Conservation (phyloP, 257 asterid genomes). For the Gentiana dahurica region DNA sequence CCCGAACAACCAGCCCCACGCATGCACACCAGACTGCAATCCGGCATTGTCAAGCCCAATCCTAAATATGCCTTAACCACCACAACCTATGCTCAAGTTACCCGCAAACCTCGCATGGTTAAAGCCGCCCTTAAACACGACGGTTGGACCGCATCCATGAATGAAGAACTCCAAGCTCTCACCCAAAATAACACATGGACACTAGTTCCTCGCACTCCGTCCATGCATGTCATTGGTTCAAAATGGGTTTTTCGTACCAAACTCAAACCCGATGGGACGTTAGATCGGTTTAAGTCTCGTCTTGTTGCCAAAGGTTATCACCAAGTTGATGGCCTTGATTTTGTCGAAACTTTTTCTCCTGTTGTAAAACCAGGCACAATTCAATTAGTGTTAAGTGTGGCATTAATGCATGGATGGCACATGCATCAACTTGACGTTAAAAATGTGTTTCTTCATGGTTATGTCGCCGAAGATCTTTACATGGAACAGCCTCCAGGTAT, state of each 20-base stretch:
- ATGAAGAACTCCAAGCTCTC: no score
- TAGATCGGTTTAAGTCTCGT: background rate
- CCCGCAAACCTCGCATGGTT: no score
- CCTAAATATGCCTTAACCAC: no score
- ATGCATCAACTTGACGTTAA: background rate
- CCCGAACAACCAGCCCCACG: no score
- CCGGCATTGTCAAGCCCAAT: no score
- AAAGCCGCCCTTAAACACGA: no score
- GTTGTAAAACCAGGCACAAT: background rate
- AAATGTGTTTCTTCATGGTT: background rate
- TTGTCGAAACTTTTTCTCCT: background rate
- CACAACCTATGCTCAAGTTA: no score
- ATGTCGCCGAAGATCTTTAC: background rate
- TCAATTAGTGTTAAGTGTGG: background rate
- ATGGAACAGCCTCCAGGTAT: background rate
- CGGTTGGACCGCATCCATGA: no score
- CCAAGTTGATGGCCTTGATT: constrained; percentile 1
- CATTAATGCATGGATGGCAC: background rate
- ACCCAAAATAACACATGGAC: background rate
- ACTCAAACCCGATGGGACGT: background rate
- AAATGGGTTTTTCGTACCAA: background rate
- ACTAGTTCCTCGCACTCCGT: background rate
- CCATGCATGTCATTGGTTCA: background rate
- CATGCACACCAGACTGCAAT: no score
- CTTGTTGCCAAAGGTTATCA: background rate